These are phyloP conservation scores for Phylloporus sp. DNA, from an alignment of 768 basidiomycete genomes.

Conservation along the genomic window DNA sequence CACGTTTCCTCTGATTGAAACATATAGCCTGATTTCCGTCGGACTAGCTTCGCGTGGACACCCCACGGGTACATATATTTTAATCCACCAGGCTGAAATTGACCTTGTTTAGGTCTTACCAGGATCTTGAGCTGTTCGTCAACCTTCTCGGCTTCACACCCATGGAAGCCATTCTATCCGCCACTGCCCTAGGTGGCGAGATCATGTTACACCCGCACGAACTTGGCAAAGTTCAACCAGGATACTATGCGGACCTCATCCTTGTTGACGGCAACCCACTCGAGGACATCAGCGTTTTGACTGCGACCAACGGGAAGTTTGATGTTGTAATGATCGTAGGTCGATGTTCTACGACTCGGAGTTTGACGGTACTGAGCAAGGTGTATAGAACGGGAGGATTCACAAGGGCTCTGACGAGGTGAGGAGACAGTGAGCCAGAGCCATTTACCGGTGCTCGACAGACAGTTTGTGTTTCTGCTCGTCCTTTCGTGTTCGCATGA, in stretches of 20 bases:
- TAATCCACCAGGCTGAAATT: neutral
- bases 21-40: neutral
- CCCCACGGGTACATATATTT: constrained; percentile 24
- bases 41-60: constrained; percentile 27
- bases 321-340: constrained; percentile 33
- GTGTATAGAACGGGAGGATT: constrained; percentile 23
- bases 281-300: constrained; percentile 32
- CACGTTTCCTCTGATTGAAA: neutral
- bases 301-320: constrained; percentile 28
- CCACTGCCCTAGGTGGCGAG: constrained; percentile 34
- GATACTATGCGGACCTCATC: constrained; percentile 35
- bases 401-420: constrained; percentile 11
- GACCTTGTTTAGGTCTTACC: constrained; percentile 27
- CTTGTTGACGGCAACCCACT: constrained; percentile 35
- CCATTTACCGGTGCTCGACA: neutral
- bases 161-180: constrained; percentile 35
- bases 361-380: neutral
- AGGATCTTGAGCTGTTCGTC: constrained; percentile 35
- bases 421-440: neutral
- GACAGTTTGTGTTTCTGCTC: neutral
- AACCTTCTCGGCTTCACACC: constrained; percentile 32
- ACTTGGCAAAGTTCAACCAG: constrained; percentile 34
- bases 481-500: neutral
- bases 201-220: constrained; percentile 33
- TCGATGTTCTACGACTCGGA: neutral